Percentiles rank a stretch among this genome's conserved stretches.
These are phyloP conservation scores for Heterobasidion occidentale DNA, from an alignment of 1,284 basidiomycete species.

Conservation along the genomic window DNA sequence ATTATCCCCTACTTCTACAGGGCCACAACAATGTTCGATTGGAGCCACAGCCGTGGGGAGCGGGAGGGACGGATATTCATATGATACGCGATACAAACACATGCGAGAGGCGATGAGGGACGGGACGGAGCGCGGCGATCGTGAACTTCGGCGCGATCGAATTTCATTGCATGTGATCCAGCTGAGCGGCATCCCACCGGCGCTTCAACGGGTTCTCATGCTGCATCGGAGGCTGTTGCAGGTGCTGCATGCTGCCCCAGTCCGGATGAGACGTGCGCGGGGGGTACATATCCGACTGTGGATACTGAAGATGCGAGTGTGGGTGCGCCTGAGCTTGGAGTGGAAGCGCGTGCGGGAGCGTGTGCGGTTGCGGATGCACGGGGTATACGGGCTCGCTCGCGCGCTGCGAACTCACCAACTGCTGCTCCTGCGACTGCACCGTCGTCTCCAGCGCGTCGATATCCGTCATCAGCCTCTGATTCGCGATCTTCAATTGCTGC, in stretches of 20 bases:
- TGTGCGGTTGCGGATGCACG: background rate
- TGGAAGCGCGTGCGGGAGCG: background rate
- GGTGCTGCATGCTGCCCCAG: background rate
- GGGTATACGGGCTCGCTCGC: background rate
- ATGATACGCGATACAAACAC: background rate
- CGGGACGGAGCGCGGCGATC: no score
- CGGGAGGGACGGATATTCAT: background rate
- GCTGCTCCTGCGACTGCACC: background rate
- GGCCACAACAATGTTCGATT: background rate
- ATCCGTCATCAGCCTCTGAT: slow-evolving; percentile 68
- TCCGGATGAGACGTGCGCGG: background rate
- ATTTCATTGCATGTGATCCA: no score
- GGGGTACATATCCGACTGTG: no score
- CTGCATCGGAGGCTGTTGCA: background rate
- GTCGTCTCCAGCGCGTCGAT: slow-evolving; percentile 42
- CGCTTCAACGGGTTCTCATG: background rate
- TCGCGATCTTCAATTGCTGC: slow-evolving; percentile 74
- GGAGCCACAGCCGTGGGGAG: background rate
- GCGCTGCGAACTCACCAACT: background rate
- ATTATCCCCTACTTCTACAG: no score
- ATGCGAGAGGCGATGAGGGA: no score
- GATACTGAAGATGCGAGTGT: background rate
- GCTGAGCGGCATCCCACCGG: background rate
- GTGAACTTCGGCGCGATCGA: no score
- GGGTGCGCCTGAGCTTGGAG: background rate